Percentiles rank a stretch among this genome's conserved stretches.
phyloP scores from a whole-genome alignment of 495 filamentous ascomycete genomes.

The Hypoxylon intermedium region DNA sequence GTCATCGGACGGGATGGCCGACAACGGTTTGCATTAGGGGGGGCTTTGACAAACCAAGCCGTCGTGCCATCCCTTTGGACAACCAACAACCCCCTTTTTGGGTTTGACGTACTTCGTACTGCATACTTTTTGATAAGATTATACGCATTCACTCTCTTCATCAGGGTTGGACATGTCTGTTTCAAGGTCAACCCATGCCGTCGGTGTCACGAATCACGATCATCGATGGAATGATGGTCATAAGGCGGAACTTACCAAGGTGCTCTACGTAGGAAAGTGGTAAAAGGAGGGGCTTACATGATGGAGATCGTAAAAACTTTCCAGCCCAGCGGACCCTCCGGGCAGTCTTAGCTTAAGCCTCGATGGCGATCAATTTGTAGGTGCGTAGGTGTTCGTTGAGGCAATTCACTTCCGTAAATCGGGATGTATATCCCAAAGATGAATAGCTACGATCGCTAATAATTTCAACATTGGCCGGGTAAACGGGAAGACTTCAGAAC shows the following conservation, averaged over 20 bases:
- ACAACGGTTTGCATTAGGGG: constrained; percentile 21
- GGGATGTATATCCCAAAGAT: neutral
- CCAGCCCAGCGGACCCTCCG: constrained; percentile 3
- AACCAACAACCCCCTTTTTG: neutral
- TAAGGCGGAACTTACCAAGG: constrained; percentile 8
- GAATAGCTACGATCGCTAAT: neutral
- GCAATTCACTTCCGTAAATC: constrained; percentile 4
- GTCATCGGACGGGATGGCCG: constrained; percentile 36
- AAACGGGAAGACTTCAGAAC: constrained; percentile 20
- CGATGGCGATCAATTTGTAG: neutral
- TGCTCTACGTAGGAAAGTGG: neutral
- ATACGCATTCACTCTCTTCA: neutral
- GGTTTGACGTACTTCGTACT: neutral
- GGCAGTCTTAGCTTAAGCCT: neutral
- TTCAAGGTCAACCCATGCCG: constrained; percentile 27
- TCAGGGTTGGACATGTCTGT: constrained; percentile 5
- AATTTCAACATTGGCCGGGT: constrained; percentile 14
- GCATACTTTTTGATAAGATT: constrained; percentile 5
- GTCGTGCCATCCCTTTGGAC: constrained; percentile 5
- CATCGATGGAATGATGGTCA: constrained; percentile 15
- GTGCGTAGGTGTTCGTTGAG: neutral
- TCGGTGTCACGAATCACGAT: constrained; percentile 29
- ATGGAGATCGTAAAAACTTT: constrained; percentile 10
- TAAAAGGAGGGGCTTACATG: constrained; percentile 2
- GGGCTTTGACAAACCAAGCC: neutral